Conservation (phyloP, 1,139 yeast genomes). For the Taiozyma sp. region DNA sequence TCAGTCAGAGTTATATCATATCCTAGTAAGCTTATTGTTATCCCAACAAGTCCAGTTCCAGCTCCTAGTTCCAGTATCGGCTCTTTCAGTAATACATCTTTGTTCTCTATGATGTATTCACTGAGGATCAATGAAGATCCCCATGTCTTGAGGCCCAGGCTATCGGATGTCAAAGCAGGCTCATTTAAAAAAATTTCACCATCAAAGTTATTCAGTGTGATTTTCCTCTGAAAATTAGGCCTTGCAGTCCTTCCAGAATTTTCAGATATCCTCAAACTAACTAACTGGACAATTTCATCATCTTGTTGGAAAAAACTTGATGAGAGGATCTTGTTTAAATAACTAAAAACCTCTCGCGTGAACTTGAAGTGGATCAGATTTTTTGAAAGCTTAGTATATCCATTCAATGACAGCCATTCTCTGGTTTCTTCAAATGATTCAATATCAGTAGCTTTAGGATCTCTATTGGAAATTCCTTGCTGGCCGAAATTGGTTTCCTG, state of each 20-base stretch:
- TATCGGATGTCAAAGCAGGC: conserved; percentile 84
- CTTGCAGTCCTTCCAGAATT: conserved; percentile 85
- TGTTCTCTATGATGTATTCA: conserved; percentile 31
- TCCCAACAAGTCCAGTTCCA: conserved; percentile 91
- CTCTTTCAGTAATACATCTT: conserved; percentile 7
- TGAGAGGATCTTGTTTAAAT: conserved; percentile 64
- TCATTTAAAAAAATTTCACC: conserved; percentile 51
- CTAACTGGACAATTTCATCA: conserved; percentile 46
- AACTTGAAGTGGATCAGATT: conserved; percentile 30
- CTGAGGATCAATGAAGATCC: conserved; percentile 81
- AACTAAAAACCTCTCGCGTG: conserved; percentile 36
- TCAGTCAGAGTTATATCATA: conserved; percentile 63
- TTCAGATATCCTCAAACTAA: conserved; percentile 69
- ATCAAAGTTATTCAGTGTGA: conserved; percentile 33
- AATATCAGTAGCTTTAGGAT: conserved; percentile 28
- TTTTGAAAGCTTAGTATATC: conserved; percentile 34
- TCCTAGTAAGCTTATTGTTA: conserved; percentile 50
- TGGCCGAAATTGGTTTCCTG: conserved; percentile 49
- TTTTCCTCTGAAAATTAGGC: conserved; percentile 60
- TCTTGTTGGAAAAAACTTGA: conserved; percentile 38
- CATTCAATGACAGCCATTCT: conserved; percentile 37
- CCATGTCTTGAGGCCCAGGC: conserved; percentile 93
- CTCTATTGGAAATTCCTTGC: conserved; percentile 1
- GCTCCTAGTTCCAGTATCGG: conserved; percentile 77
- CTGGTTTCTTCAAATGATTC: conserved; percentile 27